Evolutionary conservation across 441 rosid genomes (phyloP), one percentile per base, ranked within the genome.

Genomic region (Hura crepitans): DNA sequence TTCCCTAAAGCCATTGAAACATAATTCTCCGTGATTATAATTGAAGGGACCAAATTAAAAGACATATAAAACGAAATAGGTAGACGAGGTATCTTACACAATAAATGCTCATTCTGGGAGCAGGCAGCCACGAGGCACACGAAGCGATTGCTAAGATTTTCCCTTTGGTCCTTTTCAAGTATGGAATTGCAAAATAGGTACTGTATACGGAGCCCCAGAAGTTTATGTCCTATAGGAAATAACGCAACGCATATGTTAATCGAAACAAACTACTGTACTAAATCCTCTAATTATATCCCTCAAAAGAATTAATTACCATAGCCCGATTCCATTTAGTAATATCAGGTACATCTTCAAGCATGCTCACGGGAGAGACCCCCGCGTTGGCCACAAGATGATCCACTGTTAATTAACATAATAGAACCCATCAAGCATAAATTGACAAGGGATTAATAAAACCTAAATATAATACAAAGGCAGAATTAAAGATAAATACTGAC

Each of bases 141-240:
- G 93, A 89, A 56, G 90, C 81, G 9, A 84, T 78, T 3, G 70
- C 92, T 31, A 85, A 42, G 14, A 86, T 83, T 76, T 73, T 84
- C 27, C 91, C 85, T 62, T 69, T 79, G 74, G 74, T 80, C 71
- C 55, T 78, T 76, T 74, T 89, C 0, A 86, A 71, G 71, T 83
- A 78, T 4, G 81, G 87, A 74, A 74, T 73, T 33, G 90, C 90
- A 18, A 77, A 85, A 63, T 72, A 73, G 5, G 88, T 72, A 47
- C 85, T 54, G 23, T 78, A 82, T 1, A 82, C 85, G 1, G 93
- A 77, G 43, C 90, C 90, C 85, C 89, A 86, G 78, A 89, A 87
- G 65, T 85, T 86, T 13, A 84, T 28, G 9, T 56, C 61, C 61
- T 28, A 20, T 28, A 55, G 27, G 22, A 8, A 22, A 51, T 28